Base-by-base conservation (phyloP, 2,329 filamentous ascomycete species). In the Corynespora cassiicola region DNA sequence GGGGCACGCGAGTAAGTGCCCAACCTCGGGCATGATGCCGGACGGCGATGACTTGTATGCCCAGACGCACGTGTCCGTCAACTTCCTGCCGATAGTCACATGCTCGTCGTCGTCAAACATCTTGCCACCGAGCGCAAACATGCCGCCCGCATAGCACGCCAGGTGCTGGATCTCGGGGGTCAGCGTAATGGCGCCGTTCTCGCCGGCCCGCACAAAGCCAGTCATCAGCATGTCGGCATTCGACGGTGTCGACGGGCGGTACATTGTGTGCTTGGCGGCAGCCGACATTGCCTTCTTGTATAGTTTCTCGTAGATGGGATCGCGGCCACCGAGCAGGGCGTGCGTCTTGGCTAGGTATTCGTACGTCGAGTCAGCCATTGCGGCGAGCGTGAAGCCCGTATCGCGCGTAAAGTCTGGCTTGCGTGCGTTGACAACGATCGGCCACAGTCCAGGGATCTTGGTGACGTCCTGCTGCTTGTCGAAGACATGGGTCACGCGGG, bases 61-160 rank as follows among this genome's bases (percentile, higher is more conserved):
- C 80, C 80, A 85, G n/a, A 84, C 75, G 55, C 81, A 85, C 3
- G 77, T 78, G 39, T 84, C 75, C 0, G 80, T 78, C 29, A 85
- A 67, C 52, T 81, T 78, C 27, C 72, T 69, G 8, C 78, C 82
- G 34, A 83, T 74, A 1, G 74, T 67, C 44, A 84, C 66, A 50
- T 85, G 80, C 11, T 67, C 65, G 3, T 75, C 63, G n/a, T 78
- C 70, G 10, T 72, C 65, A 58, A 84, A 83, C 1, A 84, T 55
- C 52, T 76, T 79, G 28, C 80, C 76, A 18, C 80, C 81, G 0
- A 85, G 62, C 0, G 76, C 81, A 43, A 82, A 78, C 80, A 84
- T 84, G 35, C 80, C 81, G 8, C 81, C 81, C 0, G 77, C 72
- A 54, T 81, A 84, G 65, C 81, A 85, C 16, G 71, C 73, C 10